Evolutionary conservation across 78 protist genomes (phyloP).

Genomic region (Mastigamoeba balamuthi): DNA sequence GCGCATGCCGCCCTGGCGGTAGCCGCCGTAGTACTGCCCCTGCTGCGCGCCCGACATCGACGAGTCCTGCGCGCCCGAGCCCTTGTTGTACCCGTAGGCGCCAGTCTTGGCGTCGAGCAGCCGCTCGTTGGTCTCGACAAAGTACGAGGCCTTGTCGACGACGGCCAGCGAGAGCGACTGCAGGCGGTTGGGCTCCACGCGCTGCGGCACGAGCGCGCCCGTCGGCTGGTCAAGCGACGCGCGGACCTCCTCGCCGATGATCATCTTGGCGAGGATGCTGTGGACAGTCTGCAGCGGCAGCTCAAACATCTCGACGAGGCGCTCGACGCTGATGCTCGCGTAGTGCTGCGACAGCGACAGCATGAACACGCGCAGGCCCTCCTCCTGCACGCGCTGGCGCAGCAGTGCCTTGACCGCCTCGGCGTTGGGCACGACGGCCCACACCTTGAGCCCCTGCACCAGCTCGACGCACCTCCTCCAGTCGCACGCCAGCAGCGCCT

Average conservation of each 20-base stretch:
- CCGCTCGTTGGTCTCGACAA: slow-evolving; percentile 53
- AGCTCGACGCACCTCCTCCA: slow-evolving; percentile 47
- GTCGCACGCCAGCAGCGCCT: slow-evolving; percentile 65
- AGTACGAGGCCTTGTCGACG: slow-evolving; percentile 52
- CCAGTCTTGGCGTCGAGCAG: not conserved
- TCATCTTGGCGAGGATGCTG: slow-evolving; percentile 66
- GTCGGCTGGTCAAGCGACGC: slow-evolving; percentile 74
- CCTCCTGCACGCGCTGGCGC: slow-evolving; percentile 55
- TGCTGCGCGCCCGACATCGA: too few species aligned
- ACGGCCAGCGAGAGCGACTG: slow-evolving; percentile 59
- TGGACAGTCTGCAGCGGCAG: slow-evolving; percentile 29
- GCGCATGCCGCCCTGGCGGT: too few species aligned
- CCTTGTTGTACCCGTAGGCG: too few species aligned
- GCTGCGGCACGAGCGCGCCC: slow-evolving; percentile 55
- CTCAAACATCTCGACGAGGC: slow-evolving; percentile 45
- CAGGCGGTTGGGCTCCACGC: slow-evolving; percentile 53
- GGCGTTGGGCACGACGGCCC: slow-evolving; percentile 47
- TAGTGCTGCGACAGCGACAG: slow-evolving; percentile 42
- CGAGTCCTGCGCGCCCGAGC: too few species aligned
- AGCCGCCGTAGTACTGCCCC: too few species aligned
- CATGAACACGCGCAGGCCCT: slow-evolving; percentile 65
- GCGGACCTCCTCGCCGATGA: slow-evolving; percentile 58
- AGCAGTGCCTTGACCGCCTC: slow-evolving; percentile 35
- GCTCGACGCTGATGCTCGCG: slow-evolving; percentile 38
- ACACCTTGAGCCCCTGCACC: slow-evolving; percentile 34